Conservation (phyloP, 2,329 filamentous ascomycete species). For the Pseudomassariella vexata region DNA sequence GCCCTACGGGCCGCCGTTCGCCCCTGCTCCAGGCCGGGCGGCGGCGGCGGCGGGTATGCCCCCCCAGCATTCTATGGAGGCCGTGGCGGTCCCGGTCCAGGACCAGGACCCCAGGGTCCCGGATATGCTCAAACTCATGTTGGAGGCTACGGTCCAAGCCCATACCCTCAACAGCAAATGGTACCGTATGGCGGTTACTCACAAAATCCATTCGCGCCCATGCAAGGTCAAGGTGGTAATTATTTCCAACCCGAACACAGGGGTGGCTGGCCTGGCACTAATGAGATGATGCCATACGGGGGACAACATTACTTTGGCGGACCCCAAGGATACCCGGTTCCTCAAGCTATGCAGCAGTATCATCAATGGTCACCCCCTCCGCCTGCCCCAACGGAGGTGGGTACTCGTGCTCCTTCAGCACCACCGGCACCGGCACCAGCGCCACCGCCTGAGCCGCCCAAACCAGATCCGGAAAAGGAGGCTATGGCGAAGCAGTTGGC, state of each 20-base stretch:
- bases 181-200: constrained; percentile 36
- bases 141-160: constrained; percentile 33
- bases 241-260: constrained; percentile 35
- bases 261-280: constrained; percentile 15
- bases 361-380: constrained; percentile 31
- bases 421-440: constrained; percentile 11
- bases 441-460: constrained; percentile 11
- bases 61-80: constrained; percentile 22
- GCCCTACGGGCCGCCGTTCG: constrained; percentile 29
- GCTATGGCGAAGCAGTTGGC: constrained; percentile 56
- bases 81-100: constrained; percentile 26
- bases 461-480: constrained; percentile 50
- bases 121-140: constrained; percentile 45
- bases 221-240: constrained; percentile 26
- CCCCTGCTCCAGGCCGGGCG: constrained; percentile 19
- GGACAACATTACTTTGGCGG: constrained; percentile 35
- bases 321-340: constrained; percentile 23
- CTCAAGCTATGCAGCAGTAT: constrained; percentile 48
- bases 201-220: constrained; percentile 25
- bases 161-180: constrained; percentile 35
- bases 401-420: constrained; percentile 14
- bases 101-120: too few relatives aligned
- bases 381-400: constrained; percentile 25
- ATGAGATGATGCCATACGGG: constrained; percentile 30
- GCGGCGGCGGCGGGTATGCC: constrained; percentile 22